phyloP scores from a whole-genome alignment of 371 early-diverging fungal species.

The Apophysomyces ossiformis region DNA sequence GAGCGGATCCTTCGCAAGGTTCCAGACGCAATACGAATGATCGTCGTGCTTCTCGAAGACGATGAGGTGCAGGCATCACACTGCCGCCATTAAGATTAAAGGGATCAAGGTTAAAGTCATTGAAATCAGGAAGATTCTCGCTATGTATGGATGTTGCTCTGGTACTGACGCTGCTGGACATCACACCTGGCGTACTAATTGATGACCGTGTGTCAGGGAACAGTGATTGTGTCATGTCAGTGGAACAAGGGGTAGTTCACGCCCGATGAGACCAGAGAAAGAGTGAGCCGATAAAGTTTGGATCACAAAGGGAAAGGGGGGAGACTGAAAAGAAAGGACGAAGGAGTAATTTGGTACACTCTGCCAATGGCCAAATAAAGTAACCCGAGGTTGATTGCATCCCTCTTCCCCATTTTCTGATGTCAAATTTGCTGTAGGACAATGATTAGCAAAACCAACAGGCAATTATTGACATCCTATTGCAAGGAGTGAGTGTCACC shows the following conservation, averaged over 20 bases:
- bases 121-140: conserved; percentile 26
- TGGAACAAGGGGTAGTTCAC: background rate
- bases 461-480: background rate
- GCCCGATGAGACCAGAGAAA: background rate
- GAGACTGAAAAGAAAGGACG: too few species aligned
- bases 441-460: background rate
- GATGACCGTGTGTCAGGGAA: conserved; percentile 15
- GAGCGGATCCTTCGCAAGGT: conserved; percentile 13
- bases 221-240: conserved; percentile 4
- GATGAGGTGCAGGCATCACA: conserved; percentile 24
- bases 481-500: background rate
- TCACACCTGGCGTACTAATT: conserved; percentile 14
- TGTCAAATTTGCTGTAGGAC: conserved; percentile 6
- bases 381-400: background rate
- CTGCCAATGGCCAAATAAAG: conserved; percentile 1
- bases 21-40: conserved; percentile 23
- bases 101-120: conserved; percentile 29
- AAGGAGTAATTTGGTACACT: background rate
- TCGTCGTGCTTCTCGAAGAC: conserved; percentile 25
- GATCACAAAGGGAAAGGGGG: background rate
- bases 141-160: conserved; percentile 14
- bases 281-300: too few species aligned
- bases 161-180: conserved; percentile 20
- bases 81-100: conserved; percentile 21
- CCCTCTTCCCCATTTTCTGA: background rate